Base-by-base conservation (phyloP, 2,329 filamentous ascomycete genomes). In the Curvularia spicifera region DNA sequence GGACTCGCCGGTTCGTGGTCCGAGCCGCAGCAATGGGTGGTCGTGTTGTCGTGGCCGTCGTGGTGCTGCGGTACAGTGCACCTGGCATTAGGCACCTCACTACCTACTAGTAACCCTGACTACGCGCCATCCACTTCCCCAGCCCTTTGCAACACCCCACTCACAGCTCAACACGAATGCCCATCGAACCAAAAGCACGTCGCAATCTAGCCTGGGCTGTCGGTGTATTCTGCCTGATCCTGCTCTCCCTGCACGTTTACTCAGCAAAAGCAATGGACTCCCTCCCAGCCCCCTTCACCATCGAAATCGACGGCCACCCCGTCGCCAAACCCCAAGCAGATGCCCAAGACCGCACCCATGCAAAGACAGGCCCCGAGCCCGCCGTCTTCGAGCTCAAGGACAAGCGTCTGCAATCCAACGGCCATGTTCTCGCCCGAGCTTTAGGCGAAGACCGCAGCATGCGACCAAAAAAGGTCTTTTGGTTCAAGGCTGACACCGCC, bases 311-410 rank as follows among this genome's bases (percentile, higher is more conserved):
- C 29, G 65, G 67, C 56, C 63, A 44, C 4, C 62, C 67, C 31
- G 63, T 69, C 53, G 52, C 59, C n/a, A 61, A 61, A 44, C 56
- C 58, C 31, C 53, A 42, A 9, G 42, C 53, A 15, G 43, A 56
- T 42, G 42, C 60, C 40, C 57, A 63, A 56, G 66, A 67, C 44
- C 53, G 44, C 18, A 61, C 54, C 22, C 64, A 67, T 37, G 67
- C 64, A 35, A 57, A 55, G 15, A 54, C 54, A 8, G 67, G 67
- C 18, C 26, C 61, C 9, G 66, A 66, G 31, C 59, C 64, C 22
- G 67, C 67, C 9, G 47, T 67, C 26, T 70, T 70, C 31, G 63
- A 58, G 18, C 60, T 70, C 47, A 61, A 66, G 35, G 43, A 64
- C 33, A 57, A 60, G 42, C 61, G 56, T 20, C 61, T 70, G 10